phyloP scores from a whole-genome alignment of 768 basidiomycete genomes.

The Lactifluus pinguis region DNA sequence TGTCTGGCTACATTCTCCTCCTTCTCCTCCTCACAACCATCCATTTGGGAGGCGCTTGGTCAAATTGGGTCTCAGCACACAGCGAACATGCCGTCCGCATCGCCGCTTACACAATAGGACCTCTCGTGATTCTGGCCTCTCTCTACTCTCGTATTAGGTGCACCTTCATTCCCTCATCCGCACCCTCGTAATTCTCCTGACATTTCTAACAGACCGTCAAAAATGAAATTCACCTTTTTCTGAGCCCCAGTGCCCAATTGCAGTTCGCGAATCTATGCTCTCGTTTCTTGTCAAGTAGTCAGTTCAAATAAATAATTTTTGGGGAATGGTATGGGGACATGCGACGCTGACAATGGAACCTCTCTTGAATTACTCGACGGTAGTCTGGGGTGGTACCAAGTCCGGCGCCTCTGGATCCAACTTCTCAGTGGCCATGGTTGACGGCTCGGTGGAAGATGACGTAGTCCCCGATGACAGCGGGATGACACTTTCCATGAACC shows the following conservation, averaged over 20 bases:
- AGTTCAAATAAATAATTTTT: neutral
- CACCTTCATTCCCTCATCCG: neutral
- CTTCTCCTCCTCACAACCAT: constrained; percentile 51
- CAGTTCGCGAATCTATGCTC: neutral
- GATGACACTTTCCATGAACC: constrained; percentile 71
- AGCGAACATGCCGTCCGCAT: constrained; percentile 26
- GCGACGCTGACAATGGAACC: neutral
- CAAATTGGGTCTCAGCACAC: constrained; percentile 42
- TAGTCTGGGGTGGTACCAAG: neutral
- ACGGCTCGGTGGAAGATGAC: constrained; percentile 1
- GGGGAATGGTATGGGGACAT: neutral
- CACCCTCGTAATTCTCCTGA: neutral
- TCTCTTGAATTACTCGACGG: neutral
- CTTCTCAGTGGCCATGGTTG: neutral
- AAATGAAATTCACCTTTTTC: constrained; percentile 12
- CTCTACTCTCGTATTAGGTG: constrained; percentile 23
- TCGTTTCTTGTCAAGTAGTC: neutral
- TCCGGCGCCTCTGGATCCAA: neutral
- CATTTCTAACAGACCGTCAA: constrained; percentile 5
- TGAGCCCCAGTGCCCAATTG: neutral
- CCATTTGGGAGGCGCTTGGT: constrained; percentile 65
- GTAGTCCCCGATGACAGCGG: constrained; percentile 29
- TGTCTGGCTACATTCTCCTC: constrained; percentile 69
- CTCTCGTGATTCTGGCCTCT: constrained; percentile 26
- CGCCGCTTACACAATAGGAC: constrained; percentile 21